Conservation (phyloP, 805 yeast species). For the Blastobotrys americana region DNA sequence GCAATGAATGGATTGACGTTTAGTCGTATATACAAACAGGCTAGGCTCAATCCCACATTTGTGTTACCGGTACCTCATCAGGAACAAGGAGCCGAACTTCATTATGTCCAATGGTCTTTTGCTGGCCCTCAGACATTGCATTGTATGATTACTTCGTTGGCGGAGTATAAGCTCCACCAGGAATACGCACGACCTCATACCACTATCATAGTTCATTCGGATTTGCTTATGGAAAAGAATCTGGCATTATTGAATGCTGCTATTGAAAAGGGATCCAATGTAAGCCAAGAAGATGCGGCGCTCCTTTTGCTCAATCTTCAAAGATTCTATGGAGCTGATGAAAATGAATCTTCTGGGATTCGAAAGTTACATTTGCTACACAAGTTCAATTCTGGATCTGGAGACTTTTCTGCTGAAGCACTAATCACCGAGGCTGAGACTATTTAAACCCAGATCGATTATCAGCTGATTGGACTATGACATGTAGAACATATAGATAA, state of each 20-base stretch:
- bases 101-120: conserved; percentile 89
- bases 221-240: conserved; percentile 50
- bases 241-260: conserved; percentile 80
- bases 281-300: conserved; percentile 71
- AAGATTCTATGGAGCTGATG: conserved; percentile 50
- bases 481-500: no score
- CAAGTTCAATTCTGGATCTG: conserved; percentile 64
- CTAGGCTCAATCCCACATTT: conserved; percentile 71
- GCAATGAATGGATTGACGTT: conserved; percentile 51
- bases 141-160: conserved; percentile 83
- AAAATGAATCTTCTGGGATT: conserved; percentile 30
- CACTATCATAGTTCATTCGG: conserved; percentile 79
- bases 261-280: conserved; percentile 61
- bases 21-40: conserved; percentile 54
- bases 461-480: no score
- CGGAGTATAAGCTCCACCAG: conserved; percentile 82
- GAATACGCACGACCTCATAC: conserved; percentile 96
- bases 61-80: conserved; percentile 78
- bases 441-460: no score
- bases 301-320: conserved; percentile 39
- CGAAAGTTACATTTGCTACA: conserved; percentile 52
- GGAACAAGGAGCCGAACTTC: conserved; percentile 56
- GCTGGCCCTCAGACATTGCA: conserved; percentile 79
- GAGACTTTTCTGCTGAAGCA: conserved; percentile 56
- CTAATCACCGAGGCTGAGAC: conserved; percentile 70